These are phyloP conservation scores for Acanthamoeba royreba DNA, from an alignment of 208 protist species.

Conservation along the genomic window DNA sequence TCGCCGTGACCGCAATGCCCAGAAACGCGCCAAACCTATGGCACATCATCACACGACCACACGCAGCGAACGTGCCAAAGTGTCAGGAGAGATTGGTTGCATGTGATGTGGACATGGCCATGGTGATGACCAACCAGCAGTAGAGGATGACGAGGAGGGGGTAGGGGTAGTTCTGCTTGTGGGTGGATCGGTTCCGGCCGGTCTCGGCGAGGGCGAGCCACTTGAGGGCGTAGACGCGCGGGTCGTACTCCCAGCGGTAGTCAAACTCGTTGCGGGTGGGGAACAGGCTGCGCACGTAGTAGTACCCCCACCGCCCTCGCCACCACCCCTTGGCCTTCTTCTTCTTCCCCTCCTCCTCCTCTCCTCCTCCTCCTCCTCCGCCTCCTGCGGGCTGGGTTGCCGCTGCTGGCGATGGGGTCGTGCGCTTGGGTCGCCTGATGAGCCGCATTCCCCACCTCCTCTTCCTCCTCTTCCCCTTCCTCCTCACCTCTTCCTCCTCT, in stretches of 20 bases:
- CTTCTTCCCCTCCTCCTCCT: neutral
- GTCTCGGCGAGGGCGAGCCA: neutral
- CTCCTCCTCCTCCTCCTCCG: too few relatives aligned
- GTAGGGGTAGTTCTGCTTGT: slow-evolving; percentile 23
- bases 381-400: too few relatives aligned
- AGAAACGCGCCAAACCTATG: neutral
- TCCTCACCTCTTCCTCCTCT: too few relatives aligned
- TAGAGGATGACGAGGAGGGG: slow-evolving; percentile 30
- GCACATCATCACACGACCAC: neutral
- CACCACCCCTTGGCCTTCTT: too few relatives aligned
- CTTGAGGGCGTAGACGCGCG: neutral
- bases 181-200: neutral
- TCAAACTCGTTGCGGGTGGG: neutral
- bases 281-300: neutral
- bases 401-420: too few relatives aligned
- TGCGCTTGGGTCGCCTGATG: too few relatives aligned
- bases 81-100: too few relatives aligned
- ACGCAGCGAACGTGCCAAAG: neutral
- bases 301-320: too few relatives aligned
- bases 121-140: neutral
- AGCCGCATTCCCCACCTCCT: too few relatives aligned
- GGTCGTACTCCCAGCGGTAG: neutral
- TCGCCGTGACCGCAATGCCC: neutral
- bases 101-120: too few relatives aligned
- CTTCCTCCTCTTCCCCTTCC: too few relatives aligned